These are phyloP conservation scores for Dysphania ambrosioides DNA, from an alignment of 148 eudicot genomes.

Conservation along the genomic window DNA sequence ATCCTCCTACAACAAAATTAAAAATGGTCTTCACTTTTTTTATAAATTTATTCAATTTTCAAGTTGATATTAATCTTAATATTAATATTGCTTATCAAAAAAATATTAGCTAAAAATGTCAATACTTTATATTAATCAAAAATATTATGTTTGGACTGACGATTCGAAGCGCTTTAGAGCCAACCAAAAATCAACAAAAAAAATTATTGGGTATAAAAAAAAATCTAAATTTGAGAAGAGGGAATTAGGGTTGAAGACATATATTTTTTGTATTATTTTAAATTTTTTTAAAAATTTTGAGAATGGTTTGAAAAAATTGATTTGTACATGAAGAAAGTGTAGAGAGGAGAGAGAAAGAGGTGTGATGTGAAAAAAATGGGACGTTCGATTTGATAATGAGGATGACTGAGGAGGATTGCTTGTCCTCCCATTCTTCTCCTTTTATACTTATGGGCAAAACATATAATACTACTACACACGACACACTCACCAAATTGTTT, in stretches of 20 bases:
- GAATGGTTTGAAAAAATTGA: conserved; percentile 23
- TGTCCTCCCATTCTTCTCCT: conserved; percentile 24
- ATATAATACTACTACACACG: no score
- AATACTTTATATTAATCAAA: neutral
- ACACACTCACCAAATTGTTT: no score
- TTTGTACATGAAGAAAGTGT: conserved; percentile 5
- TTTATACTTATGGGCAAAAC: conserved; percentile 42
- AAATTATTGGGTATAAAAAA: no score
- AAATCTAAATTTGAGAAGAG: neutral
- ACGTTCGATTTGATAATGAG: conserved; percentile 23
- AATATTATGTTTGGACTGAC: no score
- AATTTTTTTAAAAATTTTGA: no score
- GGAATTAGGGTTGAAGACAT: conserved; percentile 9
- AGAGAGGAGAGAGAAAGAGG: conserved; percentile 6
- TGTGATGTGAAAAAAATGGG: conserved; percentile 23
- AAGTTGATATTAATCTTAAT: conserved; percentile 20
- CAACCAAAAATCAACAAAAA: no score
- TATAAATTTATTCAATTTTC: neutral
- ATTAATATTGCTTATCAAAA: conserved; percentile 16
- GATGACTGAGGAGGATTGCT: conserved; percentile 18
- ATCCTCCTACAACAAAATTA: conserved; percentile 29
- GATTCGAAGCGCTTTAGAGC: conserved; percentile 18
- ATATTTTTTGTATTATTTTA: neutral
- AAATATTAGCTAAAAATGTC: conserved; percentile 6
- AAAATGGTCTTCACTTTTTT: conserved; percentile 9